Conservation (phyloP, 441 rosid genomes). For the Euphorbia corollata region DNA sequence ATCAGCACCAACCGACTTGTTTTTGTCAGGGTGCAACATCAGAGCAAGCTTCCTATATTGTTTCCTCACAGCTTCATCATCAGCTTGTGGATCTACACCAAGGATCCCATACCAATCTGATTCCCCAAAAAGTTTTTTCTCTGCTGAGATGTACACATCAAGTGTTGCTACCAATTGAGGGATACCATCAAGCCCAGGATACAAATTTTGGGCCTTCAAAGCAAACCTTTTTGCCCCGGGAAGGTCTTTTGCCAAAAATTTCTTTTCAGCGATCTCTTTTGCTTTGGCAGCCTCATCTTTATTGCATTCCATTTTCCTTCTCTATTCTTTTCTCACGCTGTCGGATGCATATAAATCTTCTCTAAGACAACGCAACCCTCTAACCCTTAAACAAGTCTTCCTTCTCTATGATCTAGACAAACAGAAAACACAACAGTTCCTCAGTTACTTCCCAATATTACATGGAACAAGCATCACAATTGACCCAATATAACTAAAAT, state of each 20-base stretch:
- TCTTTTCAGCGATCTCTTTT: constrained; percentile 36
- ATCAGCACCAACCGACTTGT: constrained; percentile 38
- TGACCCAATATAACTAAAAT: background rate
- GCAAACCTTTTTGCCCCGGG: constrained; percentile 36
- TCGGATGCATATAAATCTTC: background rate
- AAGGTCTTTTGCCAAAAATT: constrained; percentile 33
- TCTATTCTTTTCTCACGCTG: background rate
- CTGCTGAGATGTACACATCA: constrained; percentile 30
- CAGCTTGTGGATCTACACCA: constrained; percentile 32
- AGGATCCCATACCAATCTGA: constrained; percentile 40
- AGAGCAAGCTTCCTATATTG: constrained; percentile 36
- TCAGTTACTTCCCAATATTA: background rate
- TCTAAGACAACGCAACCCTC: background rate
- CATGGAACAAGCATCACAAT: background rate
- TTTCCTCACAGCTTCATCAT: constrained; percentile 31
- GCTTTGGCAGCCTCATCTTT: constrained; percentile 41
- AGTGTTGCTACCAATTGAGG: constrained; percentile 36
- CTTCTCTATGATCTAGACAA: background rate
- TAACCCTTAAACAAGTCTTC: background rate
- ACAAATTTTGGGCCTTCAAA: constrained; percentile 36
- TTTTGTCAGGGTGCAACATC: constrained; percentile 41
- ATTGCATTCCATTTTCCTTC: constrained; percentile 34
- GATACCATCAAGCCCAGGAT: constrained; percentile 37
- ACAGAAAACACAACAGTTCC: background rate
- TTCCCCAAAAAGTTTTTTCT: constrained; percentile 32